Evolutionary conservation across 306 rosid genomes (phyloP).

Genomic region (Erythrophleum fordii): DNA sequence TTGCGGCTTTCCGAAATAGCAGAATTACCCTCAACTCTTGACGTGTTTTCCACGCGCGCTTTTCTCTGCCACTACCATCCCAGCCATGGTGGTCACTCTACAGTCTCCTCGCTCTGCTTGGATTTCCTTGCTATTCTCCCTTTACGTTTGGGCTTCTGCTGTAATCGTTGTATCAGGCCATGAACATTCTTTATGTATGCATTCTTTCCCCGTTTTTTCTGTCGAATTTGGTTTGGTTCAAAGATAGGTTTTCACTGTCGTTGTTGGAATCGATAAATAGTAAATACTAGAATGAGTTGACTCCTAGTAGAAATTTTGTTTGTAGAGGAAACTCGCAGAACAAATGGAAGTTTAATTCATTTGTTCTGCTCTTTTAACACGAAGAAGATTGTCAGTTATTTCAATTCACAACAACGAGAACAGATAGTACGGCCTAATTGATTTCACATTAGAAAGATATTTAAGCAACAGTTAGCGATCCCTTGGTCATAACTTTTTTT

Average conservation of each 20-base stretch:
- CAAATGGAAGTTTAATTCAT: background rate
- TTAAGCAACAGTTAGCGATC: conserved; percentile 2
- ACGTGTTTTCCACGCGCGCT: conserved; percentile 12
- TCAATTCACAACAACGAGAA: background rate
- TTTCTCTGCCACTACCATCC: background rate
- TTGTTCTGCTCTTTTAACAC: background rate
- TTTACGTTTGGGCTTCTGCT: conserved; percentile 10
- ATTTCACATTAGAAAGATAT: background rate
- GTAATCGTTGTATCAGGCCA: background rate
- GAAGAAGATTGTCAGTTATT: background rate
- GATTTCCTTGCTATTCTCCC: background rate
- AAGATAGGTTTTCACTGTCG: background rate
- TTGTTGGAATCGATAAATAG: background rate
- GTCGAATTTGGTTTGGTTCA: background rate
- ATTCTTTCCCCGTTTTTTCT: background rate
- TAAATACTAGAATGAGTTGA: background rate
- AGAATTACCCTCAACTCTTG: conserved; percentile 7
- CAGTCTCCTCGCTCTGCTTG: conserved; percentile 1
- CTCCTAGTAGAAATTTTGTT: background rate
- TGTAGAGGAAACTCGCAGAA: background rate
- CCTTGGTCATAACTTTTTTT: background rate
- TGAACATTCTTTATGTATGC: background rate
- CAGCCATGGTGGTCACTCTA: conserved; percentile 2
- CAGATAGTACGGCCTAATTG: background rate
- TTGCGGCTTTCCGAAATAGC: background rate